phyloP scores from a whole-genome alignment of 1,284 basidiomycete genomes.

The Ustilago esculenta region DNA sequence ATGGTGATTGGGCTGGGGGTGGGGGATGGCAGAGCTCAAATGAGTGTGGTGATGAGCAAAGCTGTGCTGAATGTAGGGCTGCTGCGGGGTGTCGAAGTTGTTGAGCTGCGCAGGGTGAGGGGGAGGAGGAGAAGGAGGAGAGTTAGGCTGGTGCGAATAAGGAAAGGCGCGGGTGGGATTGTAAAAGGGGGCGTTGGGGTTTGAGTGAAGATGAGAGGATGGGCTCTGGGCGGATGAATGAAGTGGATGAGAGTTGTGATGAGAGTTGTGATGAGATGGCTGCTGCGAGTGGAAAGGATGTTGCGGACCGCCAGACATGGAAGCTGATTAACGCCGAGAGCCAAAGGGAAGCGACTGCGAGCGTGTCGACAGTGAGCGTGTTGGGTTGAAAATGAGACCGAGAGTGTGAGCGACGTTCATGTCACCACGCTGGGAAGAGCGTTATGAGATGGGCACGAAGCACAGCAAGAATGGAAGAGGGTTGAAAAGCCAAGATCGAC shows the following conservation, averaged over 20 bases:
- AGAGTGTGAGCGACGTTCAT: conserved; percentile 7
- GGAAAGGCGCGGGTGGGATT: conserved; percentile 1
- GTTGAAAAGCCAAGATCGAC: not conserved
- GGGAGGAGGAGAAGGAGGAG: too few species aligned
- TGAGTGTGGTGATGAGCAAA: too few species aligned
- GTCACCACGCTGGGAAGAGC: conserved; percentile 9
- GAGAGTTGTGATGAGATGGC: conserved; percentile 7
- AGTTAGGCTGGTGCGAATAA: too few species aligned
- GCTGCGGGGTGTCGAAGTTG: too few species aligned
- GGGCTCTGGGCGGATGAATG: too few species aligned
- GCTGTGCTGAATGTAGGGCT: too few species aligned
- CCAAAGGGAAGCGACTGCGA: conserved; percentile 4
- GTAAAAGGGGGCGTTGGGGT: not conserved
- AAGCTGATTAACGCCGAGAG: conserved; percentile 18
- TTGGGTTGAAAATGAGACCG: not conserved
- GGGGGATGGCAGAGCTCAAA: too few species aligned
- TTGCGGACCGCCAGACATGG: conserved; percentile 37
- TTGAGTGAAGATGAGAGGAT: not conserved
- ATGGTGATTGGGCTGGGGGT: too few species aligned
- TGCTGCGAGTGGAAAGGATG: conserved; percentile 18
- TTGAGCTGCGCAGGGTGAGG: too few species aligned
- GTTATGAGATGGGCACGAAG: not conserved
- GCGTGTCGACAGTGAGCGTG: conserved; percentile 8
- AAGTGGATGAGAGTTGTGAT: too few species aligned
- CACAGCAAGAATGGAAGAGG: too few species aligned